A percentile compares a stretch with the other conserved stretches of the same genome.
Evolutionary conservation across 192 early-diverging fungal species (phyloP).

Genomic region (Spizellomyces punctatus): DNA sequence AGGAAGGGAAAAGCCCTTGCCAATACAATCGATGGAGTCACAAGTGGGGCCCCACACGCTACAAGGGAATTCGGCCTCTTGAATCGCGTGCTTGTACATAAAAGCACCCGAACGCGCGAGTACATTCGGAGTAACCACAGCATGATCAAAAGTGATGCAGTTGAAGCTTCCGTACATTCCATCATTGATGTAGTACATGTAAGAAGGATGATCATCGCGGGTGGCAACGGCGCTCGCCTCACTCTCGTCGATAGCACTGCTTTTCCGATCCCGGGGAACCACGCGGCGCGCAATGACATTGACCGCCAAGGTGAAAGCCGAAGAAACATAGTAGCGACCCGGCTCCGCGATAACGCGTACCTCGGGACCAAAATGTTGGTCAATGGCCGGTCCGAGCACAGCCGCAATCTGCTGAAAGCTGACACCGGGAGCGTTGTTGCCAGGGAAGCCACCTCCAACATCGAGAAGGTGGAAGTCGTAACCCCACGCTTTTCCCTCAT

Average conservation of each 20-base stretch:
- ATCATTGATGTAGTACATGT: constrained; percentile 96
- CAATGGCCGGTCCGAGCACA: constrained; percentile 77
- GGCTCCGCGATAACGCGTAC: constrained; percentile 97
- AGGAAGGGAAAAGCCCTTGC: constrained; percentile 66
- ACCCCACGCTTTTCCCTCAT: constrained; percentile 76
- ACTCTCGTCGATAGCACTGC: background rate
- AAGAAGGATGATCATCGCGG: constrained; percentile 52
- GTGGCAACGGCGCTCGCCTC: constrained; percentile 1
- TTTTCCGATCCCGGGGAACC: constrained; percentile 47
- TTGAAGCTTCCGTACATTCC: constrained; percentile 99
- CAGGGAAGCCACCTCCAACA: constrained; percentile 96
- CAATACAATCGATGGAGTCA: constrained; percentile 96
- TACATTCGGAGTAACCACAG: constrained; percentile 69
- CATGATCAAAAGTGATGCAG: constrained; percentile 98
- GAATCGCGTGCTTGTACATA: constrained; percentile 22
- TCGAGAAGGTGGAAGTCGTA: constrained; percentile 61
- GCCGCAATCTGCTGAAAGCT: constrained; percentile 83
- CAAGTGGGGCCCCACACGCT: constrained; percentile 98
- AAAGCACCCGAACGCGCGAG: constrained; percentile 56
- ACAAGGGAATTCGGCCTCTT: constrained; percentile 58
- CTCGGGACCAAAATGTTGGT: constrained; percentile 74
- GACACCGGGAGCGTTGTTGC: constrained; percentile 73
- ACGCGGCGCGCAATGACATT: constrained; percentile 91
- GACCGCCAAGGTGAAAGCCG: constrained; percentile 92
- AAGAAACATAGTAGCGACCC: constrained; percentile 93